Percentiles rank a stretch among this genome's conserved stretches.
These are phyloP conservation scores for Brasenia schreberi DNA, from an alignment of 164 flowering plant genomes.

Conservation along the genomic window DNA sequence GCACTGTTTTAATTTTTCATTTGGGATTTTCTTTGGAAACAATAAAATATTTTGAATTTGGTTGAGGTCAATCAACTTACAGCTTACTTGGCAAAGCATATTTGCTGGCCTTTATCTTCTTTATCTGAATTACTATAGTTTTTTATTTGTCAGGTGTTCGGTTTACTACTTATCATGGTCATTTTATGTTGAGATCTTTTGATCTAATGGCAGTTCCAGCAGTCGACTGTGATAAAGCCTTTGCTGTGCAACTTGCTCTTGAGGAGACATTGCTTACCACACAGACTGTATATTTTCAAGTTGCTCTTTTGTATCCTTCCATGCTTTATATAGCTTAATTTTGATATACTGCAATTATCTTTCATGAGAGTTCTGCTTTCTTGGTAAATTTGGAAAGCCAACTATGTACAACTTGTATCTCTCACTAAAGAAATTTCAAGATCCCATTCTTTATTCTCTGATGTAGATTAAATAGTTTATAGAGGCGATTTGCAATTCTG, in stretches of 20 bases:
- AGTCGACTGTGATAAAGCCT: constrained; percentile 99
- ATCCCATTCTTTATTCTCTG: background rate
- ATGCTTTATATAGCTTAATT: background rate
- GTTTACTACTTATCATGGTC: constrained; percentile 83
- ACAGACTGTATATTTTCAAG: constrained; percentile 86
- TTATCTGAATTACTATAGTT: constrained; percentile 2
- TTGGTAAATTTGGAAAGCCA: no score
- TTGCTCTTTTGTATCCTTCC: constrained; percentile 96
- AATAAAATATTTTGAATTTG: no score
- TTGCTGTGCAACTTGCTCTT: constrained; percentile 75
- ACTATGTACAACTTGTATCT: no score
- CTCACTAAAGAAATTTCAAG: no score
- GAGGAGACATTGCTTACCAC: constrained; percentile 84
- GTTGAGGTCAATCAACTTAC: no score
- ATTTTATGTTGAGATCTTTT: constrained; percentile 90
- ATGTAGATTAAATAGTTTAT: no score
- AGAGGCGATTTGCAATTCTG: background rate
- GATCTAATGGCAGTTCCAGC: constrained; percentile 93
- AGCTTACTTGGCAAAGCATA: background rate
- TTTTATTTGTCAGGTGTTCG: constrained; percentile 58
- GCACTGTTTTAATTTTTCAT: no score
- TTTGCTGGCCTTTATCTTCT: background rate
- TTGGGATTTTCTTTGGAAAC: no score
- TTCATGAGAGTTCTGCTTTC: no score
- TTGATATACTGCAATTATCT: background rate